Evolutionary conservation across 257 asterid species (phyloP), one percentile per base, ranked within the genome.

Genomic region (Paulownia fortunei): DNA sequence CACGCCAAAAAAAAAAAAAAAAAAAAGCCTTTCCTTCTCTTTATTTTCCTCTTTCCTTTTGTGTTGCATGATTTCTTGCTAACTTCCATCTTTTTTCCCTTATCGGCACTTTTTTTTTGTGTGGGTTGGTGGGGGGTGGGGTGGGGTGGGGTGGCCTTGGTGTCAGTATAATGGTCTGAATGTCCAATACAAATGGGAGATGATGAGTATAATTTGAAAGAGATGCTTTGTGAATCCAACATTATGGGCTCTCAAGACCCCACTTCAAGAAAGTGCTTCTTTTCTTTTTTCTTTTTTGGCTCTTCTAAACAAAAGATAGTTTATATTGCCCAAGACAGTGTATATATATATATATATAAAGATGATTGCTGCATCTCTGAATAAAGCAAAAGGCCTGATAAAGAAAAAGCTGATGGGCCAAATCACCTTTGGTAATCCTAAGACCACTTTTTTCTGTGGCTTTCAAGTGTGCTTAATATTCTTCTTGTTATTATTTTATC

Each of bases 401-500:
- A 44, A 46, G 24, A 61, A 71, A 36, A 66, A 67, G 21, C 56
- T 54, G 63, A 80, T 58, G 41, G 65, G 12, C 39, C 37, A 36
- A 64, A 65, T 56, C 24, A 41, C 46, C 60, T 69, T 18, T 69
- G 2, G 46, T 19, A 30, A 69, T 69, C 82, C 71, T 58, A 46
- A 39, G 42, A 47, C 58, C 64, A 72, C 19, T 71, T 49, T 73
- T 54, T 51, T 54, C 5, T n/a, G n/a, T 30, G 30, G 47, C 78
- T 49, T 27, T 60, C 18, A 12, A 61, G 34, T 37, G 58, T 76
- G 74, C 74, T 36, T 26, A 64, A 36, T 76, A 26, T 76, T 65
- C 74, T 66, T 52, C 80, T n/a, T 52, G 67, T 65, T 65, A n/a
- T 15, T 54, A 19, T 75, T 67, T 79, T 71, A 30, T 82, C 74